Evolutionary conservation across 2,329 filamentous ascomycete species (phyloP).

Genomic region (Aaosphaeria arxii): DNA sequence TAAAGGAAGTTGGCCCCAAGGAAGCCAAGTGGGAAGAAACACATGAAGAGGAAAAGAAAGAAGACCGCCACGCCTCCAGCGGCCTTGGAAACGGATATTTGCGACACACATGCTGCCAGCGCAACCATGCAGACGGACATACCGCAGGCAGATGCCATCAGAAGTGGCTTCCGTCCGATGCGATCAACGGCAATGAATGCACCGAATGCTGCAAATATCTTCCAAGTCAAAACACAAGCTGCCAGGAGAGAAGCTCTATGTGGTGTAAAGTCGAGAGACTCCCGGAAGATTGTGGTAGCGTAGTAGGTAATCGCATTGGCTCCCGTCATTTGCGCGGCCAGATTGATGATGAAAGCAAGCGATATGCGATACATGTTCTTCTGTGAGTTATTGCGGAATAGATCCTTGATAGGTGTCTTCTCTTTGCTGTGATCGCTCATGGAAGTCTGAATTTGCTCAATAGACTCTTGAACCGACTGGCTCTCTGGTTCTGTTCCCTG

Average conservation of each 20-base stretch:
- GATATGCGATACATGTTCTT: neutral
- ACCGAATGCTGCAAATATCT: neutral
- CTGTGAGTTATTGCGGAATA: neutral
- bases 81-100: neutral
- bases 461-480: neutral
- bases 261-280: neutral
- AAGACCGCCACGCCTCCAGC: neutral
- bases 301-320: neutral
- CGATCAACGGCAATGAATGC: neutral
- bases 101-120: neutral
- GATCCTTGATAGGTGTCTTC: neutral
- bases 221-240: neutral
- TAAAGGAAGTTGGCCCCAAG: constrained; percentile 61
- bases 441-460: neutral
- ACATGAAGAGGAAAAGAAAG: neutral
- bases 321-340: neutral
- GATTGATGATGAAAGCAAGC: neutral
- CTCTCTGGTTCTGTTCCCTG: neutral
- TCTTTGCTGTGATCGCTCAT: neutral
- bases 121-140: neutral
- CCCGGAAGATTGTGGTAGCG: neutral
- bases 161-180: neutral
- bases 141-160: neutral
- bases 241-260: neutral
- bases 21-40: constrained; percentile 28